phyloP scores from a whole-genome alignment of 2,329 filamentous ascomycete species.

The Fusarium veterinarium region DNA sequence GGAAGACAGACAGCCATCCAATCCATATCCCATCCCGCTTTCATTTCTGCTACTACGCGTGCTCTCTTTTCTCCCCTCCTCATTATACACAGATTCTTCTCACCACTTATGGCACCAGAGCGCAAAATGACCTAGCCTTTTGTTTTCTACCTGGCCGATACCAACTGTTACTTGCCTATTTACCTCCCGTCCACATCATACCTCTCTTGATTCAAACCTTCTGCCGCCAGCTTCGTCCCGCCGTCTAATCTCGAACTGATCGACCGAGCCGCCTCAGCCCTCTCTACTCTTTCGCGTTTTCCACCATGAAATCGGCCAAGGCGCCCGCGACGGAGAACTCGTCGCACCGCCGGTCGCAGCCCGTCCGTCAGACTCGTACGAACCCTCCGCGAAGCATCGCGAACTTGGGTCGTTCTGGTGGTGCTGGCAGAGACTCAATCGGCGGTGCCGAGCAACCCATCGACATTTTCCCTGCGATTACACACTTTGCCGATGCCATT shows the following conservation, averaged over 20 bases:
- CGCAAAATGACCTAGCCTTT: conserved; percentile 44
- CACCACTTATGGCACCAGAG: conserved; percentile 27
- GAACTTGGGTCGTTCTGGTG: conserved; percentile 57
- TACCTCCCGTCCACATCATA: conserved; percentile 12
- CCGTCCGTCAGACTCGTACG: conserved; percentile 72
- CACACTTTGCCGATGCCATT: conserved; percentile 89
- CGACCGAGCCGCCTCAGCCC: conserved; percentile 33
- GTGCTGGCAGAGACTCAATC: conserved; percentile 58
- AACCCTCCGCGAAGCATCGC: conserved; percentile 70
- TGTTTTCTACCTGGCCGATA: conserved; percentile 31
- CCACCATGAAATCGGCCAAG: conserved; percentile 68
- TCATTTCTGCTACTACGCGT: conserved; percentile 39
- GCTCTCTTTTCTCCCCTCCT: conserved; percentile 41
- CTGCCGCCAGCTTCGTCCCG: conserved; percentile 39
- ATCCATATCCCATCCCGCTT: conserved; percentile 36
- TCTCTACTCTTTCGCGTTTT: conserved; percentile 31
- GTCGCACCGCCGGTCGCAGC: conserved; percentile 70
- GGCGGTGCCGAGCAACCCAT: conserved; percentile 67
- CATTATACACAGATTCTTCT: conserved; percentile 29
- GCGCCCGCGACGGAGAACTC: conserved; percentile 55
- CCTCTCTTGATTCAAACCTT: conserved; percentile 24
- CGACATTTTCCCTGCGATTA: conserved; percentile 74
- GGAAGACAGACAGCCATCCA: conserved; percentile 22
- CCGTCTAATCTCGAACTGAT: conserved; percentile 33
- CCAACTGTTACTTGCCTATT: conserved; percentile 37